Evolutionary conservation across 306 rosid genomes (phyloP).

Genomic region (Vigna angularis): DNA sequence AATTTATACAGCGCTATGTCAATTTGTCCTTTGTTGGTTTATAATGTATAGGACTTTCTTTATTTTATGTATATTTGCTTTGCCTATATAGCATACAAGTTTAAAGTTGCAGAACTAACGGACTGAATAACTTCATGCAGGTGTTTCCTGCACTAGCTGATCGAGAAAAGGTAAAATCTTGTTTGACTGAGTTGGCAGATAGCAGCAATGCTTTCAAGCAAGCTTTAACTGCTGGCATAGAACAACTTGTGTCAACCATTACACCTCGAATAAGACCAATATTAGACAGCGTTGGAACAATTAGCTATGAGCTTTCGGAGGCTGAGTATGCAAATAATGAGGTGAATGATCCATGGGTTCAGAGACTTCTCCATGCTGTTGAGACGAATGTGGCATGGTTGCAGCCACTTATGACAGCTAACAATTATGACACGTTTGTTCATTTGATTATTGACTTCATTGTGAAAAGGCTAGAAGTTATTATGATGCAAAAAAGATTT

Average conservation of each 20-base stretch:
- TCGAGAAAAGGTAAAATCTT: conserved; percentile 89
- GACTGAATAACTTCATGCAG: conserved; percentile 52
- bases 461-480: conserved; percentile 94
- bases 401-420: conserved; percentile 88
- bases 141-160: conserved; percentile 83
- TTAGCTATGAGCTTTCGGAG: conserved; percentile 90
- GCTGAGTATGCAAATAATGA: conserved; percentile 92
- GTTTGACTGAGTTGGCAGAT: conserved; percentile 89
- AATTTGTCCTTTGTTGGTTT: not conserved
- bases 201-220: conserved; percentile 92
- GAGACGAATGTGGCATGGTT: conserved; percentile 88
- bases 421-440: conserved; percentile 80
- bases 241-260: conserved; percentile 83
- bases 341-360: conserved; percentile 99
- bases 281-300: conserved; percentile 82
- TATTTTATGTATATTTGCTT: conserved; percentile 15
- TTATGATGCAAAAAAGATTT: conserved; percentile 95
- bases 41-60: not conserved
- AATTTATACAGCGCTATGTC: not conserved
- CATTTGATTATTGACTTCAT: conserved; percentile 87
- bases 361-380: conserved; percentile 92
- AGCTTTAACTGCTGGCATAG: conserved; percentile 76
- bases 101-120: conserved; percentile 15
- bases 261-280: conserved; percentile 85
- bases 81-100: not conserved